Base-by-base conservation (phyloP, 2,329 filamentous ascomycete genomes). In the Aspergillus tamarii region DNA sequence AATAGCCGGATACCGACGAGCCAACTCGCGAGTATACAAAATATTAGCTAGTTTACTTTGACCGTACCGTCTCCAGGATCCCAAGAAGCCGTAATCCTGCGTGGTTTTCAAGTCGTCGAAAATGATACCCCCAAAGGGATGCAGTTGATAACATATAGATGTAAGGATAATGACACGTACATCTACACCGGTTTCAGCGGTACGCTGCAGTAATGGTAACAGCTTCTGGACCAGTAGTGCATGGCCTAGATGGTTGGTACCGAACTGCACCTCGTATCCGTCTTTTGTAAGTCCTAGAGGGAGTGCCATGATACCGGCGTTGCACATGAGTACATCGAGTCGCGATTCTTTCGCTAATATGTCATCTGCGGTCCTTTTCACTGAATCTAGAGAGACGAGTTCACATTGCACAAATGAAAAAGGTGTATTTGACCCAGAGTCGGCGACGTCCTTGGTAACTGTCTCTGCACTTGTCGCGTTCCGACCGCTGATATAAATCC, bases 211-310 rank as follows among this genome's bases (percentile, higher is more conserved):
- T 7, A 65, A 43, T 5, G 66, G 68, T 5, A 69, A 61, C 14
- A 66, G 55, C 30, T 57, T 64, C 16, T 34, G 60, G 39, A 67
- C 53, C 8, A 59, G n/a, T 10, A 59, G 32, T 23, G 57, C 46
- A 57, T 84, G 83, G 19, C 83, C 82, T 43, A 85, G 67, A 68
- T 85, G 81, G 61, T 85, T 86, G 1, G 78, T 82, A 1, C 80
- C 82, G 63, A 85, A 83, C 64, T 84, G 80, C 11, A 81, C 65
- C 67, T 85, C 84, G 63, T 83, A 84, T 12, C 83, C 82, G 19
- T 85, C 80, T 28, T 72, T 69, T 5, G 81, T 83, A 10, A 79
- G 66, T 2, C 64, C 74, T 0, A 78, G 72, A 4, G 80, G 75
- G 21, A 66, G 67, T 0, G 76, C 78, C 78, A 84, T 82, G 41